phyloP scores from a whole-genome alignment of 805 yeast species.

The Millerozyma acaciae region DNA sequence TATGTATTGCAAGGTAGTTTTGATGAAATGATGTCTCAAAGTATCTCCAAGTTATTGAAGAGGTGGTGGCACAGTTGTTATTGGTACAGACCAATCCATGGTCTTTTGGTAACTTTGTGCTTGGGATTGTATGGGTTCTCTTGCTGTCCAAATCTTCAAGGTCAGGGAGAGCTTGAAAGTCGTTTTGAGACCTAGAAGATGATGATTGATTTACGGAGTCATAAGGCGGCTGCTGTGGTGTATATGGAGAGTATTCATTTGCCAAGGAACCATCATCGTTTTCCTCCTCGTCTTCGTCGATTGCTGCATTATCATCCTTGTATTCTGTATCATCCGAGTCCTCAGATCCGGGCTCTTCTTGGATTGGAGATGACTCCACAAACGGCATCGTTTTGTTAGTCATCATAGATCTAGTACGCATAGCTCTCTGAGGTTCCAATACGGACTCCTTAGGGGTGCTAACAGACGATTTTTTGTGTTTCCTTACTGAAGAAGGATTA shows the following conservation, averaged over 20 bases:
- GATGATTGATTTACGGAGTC: constrained; percentile 13
- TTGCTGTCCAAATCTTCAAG: constrained; percentile 43
- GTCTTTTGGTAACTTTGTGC: constrained; percentile 31
- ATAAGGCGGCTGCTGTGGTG: constrained; percentile 41
- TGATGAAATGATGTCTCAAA: constrained; percentile 40
- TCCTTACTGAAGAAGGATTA: constrained; percentile 27
- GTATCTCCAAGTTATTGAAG: constrained; percentile 42
- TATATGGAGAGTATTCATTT: constrained; percentile 33
- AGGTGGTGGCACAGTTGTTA: constrained; percentile 35
- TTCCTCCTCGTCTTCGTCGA: constrained; percentile 21
- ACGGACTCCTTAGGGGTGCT: constrained; percentile 7
- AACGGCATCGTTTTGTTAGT: constrained; percentile 21
- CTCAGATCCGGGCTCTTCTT: constrained; percentile 36
- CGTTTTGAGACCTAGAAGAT: constrained; percentile 12
- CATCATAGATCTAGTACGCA: constrained; percentile 42
- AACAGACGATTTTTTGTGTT: constrained; percentile 8
- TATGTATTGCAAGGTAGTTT: constrained; percentile 32
- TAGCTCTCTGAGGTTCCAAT: constrained; percentile 34
- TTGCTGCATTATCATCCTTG: constrained; percentile 10
- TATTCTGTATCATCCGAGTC: constrained; percentile 32
- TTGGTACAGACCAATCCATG: constrained; percentile 41
- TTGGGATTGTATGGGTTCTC: constrained; percentile 39
- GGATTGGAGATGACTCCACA: constrained; percentile 39
- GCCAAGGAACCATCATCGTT: constrained; percentile 19
- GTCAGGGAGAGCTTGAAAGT: constrained; percentile 39